A percentile compares a stretch with the other conserved stretches of the same genome.
Evolutionary conservation across 139 green algal species (phyloP).

Genomic region (Coccomyxa sp.): DNA sequence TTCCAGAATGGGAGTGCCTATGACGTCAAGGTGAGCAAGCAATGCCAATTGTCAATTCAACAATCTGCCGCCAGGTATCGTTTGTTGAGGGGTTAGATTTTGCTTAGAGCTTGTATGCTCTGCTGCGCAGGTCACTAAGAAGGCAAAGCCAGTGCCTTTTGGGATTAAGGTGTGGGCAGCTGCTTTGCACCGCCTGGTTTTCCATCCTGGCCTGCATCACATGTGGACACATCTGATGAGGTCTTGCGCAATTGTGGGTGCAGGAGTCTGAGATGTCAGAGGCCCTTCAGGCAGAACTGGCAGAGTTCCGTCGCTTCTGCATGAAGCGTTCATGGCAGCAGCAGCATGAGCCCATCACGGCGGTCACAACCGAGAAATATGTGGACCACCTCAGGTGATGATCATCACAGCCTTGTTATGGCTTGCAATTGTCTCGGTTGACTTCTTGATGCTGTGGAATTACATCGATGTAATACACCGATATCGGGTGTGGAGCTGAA

Average conservation of each 20-base stretch:
- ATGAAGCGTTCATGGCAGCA: slow-evolving; percentile 35
- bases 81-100: background rate
- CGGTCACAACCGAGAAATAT: slow-evolving; percentile 44
- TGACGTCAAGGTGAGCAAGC: background rate
- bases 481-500: background rate
- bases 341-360: slow-evolving; percentile 34
- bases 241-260: background rate
- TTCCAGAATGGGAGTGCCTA: no score
- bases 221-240: no score
- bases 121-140: no score
- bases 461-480: background rate
- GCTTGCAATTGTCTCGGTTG: background rate
- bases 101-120: background rate
- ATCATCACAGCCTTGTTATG: background rate
- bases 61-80: slow-evolving; percentile 3
- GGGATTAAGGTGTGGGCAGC: no score
- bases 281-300: slow-evolving; percentile 33
- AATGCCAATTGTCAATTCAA: slow-evolving; percentile 3
- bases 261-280: slow-evolving; percentile 19
- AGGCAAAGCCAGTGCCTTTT: no score
- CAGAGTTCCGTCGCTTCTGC: slow-evolving; percentile 33
- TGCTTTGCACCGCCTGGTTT: no score
- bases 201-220: no score
- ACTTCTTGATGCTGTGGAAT: background rate
- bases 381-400: slow-evolving; percentile 33